These are phyloP conservation scores for Nasturtium officinale DNA, from an alignment of 345 rosid genomes.

Conservation along the genomic window DNA sequence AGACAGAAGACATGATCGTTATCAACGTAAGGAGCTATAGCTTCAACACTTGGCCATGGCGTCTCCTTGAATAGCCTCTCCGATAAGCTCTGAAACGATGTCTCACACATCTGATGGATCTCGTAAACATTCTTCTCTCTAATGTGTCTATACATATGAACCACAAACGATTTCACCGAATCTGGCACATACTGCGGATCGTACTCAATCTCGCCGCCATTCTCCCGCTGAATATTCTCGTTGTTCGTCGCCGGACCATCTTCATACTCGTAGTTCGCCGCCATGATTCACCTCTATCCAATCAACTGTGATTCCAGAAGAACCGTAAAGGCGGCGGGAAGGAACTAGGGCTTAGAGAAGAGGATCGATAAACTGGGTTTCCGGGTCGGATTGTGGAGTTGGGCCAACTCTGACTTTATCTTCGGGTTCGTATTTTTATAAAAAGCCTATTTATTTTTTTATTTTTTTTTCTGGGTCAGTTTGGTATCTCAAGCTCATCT, in stretches of 20 bases:
- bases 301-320: no score
- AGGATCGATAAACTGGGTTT: not conserved
- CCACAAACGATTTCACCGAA: conserved; percentile 87
- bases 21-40: conserved; percentile 80
- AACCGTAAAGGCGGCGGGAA: not conserved
- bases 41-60: conserved; percentile 96
- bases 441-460: no score
- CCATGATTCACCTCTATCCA: no score
- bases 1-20: conserved; percentile 95
- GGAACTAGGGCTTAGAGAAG: not conserved
- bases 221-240: conserved; percentile 5
- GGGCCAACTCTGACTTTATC: not conserved
- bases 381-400: not conserved
- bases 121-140: conserved; percentile 98
- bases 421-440: no score
- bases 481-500: no score
- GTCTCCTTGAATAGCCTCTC: conserved; percentile 91
- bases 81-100: conserved; percentile 85
- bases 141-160: conserved; percentile 93
- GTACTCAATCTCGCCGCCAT: conserved; percentile 53
- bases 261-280: no score
- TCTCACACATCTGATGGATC: conserved; percentile 99
- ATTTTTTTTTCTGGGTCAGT: no score
- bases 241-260: no score
- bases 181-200: conserved; percentile 94